Conservation (phyloP, 495 filamentous ascomycete genomes). For the Astrocystis sublimbata region DNA sequence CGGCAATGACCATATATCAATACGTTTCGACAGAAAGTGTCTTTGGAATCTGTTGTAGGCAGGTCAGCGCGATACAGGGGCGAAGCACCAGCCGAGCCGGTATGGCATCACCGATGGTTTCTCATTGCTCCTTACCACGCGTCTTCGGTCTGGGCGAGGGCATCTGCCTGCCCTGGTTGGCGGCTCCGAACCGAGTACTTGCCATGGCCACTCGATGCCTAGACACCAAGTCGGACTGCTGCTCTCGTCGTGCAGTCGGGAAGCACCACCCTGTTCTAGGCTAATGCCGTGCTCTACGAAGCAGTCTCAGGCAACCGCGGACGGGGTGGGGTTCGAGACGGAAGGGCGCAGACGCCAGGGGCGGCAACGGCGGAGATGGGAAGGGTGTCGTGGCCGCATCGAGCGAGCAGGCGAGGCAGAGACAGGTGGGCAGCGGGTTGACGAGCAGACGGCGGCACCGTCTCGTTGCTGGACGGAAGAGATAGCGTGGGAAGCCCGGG, state of each 20-base stretch:
- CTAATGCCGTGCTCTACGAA: constrained; percentile 18
- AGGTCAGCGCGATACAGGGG: constrained; percentile 8
- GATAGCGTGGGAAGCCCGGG: constrained; percentile 18
- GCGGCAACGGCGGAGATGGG: constrained; percentile 1
- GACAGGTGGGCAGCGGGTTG: too few relatives aligned
- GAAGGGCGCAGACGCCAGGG: constrained; percentile 7
- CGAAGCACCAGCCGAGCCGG: not conserved
- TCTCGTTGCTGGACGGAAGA: not conserved
- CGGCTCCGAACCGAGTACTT: constrained; percentile 43
- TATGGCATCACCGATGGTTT: not conserved
- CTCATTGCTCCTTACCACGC: constrained; percentile 40
- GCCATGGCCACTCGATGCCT: constrained; percentile 48
- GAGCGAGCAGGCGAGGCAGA: too few relatives aligned
- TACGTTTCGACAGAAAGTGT: constrained; percentile 89
- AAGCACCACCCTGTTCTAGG: constrained; percentile 25
- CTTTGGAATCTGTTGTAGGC: constrained; percentile 60
- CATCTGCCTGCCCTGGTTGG: constrained; percentile 50
- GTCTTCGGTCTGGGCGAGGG: constrained; percentile 53
- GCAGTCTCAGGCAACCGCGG: not conserved
- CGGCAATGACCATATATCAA: constrained; percentile 92
- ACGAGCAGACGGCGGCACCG: not conserved
- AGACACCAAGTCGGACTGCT: constrained; percentile 1
- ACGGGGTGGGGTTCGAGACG: constrained; percentile 11
- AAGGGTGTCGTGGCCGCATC: constrained; percentile 11
- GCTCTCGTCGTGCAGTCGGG: constrained; percentile 24